A percentile compares a stretch with the other conserved stretches of the same genome.
Evolutionary conservation across 2,329 filamentous ascomycete species (phyloP).

Genomic region (Tolypocladium ovalisporum): DNA sequence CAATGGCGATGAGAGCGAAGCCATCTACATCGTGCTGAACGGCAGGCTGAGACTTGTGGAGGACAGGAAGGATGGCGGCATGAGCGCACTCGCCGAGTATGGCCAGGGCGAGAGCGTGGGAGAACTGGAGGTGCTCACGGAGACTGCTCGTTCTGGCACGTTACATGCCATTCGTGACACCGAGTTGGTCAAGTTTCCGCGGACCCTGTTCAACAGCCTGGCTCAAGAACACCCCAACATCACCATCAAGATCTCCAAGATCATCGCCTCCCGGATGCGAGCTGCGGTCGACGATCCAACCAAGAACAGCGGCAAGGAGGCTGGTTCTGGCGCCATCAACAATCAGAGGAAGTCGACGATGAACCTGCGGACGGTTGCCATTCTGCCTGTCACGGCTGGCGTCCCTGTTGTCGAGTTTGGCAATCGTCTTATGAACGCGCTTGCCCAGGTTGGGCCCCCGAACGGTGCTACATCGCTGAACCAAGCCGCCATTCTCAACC

Average conservation of each 20-base stretch:
- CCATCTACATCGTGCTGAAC: slow-evolving; percentile 96
- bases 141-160: slow-evolving; percentile 81
- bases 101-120: slow-evolving; percentile 97
- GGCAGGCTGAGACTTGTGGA: slow-evolving; percentile 78
- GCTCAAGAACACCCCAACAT: slow-evolving; percentile 96
- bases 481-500: slow-evolving; percentile 86
- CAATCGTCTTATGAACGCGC: slow-evolving; percentile 74
- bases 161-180: slow-evolving; percentile 94
- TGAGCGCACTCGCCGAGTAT: slow-evolving; percentile 82
- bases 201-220: slow-evolving; percentile 93
- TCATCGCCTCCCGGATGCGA: slow-evolving; percentile 92
- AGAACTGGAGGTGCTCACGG: slow-evolving; percentile 92
- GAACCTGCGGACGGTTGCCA: slow-evolving; percentile 85
- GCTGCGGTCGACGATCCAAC: slow-evolving; percentile 74
- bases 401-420: slow-evolving; percentile 94
- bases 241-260: slow-evolving; percentile 97
- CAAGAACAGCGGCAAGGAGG: slow-evolving; percentile 53
- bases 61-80: slow-evolving; percentile 68
- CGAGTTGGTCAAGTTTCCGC: slow-evolving; percentile 90
- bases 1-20: slow-evolving; percentile 89
- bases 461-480: slow-evolving; percentile 89
- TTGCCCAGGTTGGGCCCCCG: slow-evolving; percentile 78
- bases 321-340: slow-evolving; percentile 40
- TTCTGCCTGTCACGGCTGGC: slow-evolving; percentile 81
- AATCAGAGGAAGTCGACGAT: slow-evolving; percentile 68